Percentiles rank a stretch among this genome's conserved stretches.
Evolutionary conservation across 805 yeast species (phyloP).

Genomic region (Zygoascus flipseniorum): DNA sequence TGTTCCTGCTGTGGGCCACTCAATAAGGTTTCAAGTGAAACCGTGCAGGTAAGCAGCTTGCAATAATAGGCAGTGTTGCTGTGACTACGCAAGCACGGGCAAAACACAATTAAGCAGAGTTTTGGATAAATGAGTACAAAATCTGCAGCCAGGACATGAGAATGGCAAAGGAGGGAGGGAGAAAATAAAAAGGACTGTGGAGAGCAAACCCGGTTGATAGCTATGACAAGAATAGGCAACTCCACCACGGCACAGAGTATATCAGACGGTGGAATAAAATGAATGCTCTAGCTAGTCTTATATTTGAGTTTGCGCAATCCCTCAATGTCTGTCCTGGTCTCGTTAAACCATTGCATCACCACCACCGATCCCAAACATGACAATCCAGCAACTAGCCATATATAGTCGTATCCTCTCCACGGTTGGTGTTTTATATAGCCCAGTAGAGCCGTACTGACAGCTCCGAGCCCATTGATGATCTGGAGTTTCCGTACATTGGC

Average conservation of each 20-base stretch:
- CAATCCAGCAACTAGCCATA: slow-evolving; percentile 26
- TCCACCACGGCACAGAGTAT: too few relatives aligned
- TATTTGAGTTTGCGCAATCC: slow-evolving; percentile 12
- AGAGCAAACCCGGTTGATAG: too few relatives aligned
- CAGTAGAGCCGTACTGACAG: slow-evolving; percentile 15
- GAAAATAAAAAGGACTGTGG: too few relatives aligned
- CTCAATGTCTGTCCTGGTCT: slow-evolving; percentile 14
- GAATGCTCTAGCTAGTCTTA: too few relatives aligned
- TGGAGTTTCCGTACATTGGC: neutral
- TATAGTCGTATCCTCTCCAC: slow-evolving; percentile 21
- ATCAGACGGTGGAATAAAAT: too few relatives aligned
- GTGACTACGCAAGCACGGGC: too few relatives aligned
- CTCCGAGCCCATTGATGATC: slow-evolving; percentile 13
- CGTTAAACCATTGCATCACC: slow-evolving; percentile 22
- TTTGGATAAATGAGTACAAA: too few relatives aligned
- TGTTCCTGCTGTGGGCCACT: neutral
- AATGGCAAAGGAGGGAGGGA: too few relatives aligned
- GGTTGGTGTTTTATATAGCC: slow-evolving; percentile 20
- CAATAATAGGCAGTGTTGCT: too few relatives aligned
- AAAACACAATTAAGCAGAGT: too few relatives aligned
- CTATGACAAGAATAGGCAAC: too few relatives aligned
- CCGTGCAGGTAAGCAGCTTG: neutral
- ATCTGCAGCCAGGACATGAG: too few relatives aligned
- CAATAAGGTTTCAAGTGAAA: neutral
- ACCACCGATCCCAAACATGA: slow-evolving; percentile 18